Evolutionary conservation across 176 grass and related monocot species (phyloP), one percentile per base, ranked within the genome.

Genomic region (Triticum timopheevii): DNA sequence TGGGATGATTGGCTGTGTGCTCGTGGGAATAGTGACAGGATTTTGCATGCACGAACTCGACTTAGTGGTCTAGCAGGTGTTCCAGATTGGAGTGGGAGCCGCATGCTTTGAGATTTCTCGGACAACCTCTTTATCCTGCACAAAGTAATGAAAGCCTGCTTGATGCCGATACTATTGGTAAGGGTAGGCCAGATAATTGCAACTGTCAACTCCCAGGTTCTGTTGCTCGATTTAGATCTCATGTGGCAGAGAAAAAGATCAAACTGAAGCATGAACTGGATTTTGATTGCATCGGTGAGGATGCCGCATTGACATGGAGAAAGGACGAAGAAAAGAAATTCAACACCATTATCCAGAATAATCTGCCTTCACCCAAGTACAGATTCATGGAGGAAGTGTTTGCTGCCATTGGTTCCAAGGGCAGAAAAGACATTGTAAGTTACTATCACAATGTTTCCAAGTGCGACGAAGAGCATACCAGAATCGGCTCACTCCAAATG

Each of bases 361-460:
- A 86, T 45, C 52, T 69, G 36, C 84, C 62, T 59, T 68, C 80
- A 19, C 80, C 82, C 42, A 85, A 30, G 23, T 52, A 93, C 64
- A 79, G 85, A 7, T 81, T 94, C 23, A 91, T 84, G 80, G 50
- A 74, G 30, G 65, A 87, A 24, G 76, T 93, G 35, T 23, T 20
- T 71, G 49, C 44, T 23, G 61, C 13, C 66, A 81, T 86, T 47
- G 39, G 15, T 71, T 86, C 4, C 58, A 94, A 91, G 68, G 45
- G 56, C 27, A 73, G 35, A 24, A 23, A 47, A 73, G 68, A 30
- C 30, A 27, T 91, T 78, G 86, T 86, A 63, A 87, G 71, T 62
- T 94, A 94, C 63, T 94, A 94, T 22, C 63, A 89, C 86, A 94
- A 94, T 76, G 86, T 94, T 61, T 87, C 82, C 70, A 82, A 13